Conservation (phyloP, 2,329 filamentous ascomycete species). For the Thelonectria rubi region DNA sequence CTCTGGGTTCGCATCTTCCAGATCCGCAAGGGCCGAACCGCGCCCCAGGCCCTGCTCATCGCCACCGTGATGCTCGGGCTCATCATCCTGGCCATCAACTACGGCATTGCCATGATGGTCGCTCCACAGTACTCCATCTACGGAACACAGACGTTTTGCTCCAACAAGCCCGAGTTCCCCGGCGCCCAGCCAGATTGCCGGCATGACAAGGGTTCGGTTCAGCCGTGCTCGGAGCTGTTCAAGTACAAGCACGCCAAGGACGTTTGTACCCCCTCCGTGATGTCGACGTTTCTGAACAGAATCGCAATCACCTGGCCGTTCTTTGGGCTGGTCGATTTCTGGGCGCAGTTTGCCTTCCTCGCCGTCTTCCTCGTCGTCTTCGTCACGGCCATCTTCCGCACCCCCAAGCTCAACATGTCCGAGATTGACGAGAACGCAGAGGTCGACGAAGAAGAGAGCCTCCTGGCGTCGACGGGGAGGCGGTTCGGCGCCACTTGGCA, state of each 20-base stretch:
- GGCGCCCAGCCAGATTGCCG: slow-evolving; percentile 80
- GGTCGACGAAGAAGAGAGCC: slow-evolving; percentile 90
- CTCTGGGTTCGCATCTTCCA: slow-evolving; percentile 94
- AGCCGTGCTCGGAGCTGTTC: slow-evolving; percentile 81
- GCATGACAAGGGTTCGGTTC: slow-evolving; percentile 74
- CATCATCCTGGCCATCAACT: slow-evolving; percentile 91
- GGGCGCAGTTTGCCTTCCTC: slow-evolving; percentile 94
- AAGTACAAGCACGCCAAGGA: slow-evolving; percentile 75
- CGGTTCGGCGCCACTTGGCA: slow-evolving; percentile 89
- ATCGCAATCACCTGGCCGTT: slow-evolving; percentile 94
- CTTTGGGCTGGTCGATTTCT: slow-evolving; percentile 92
- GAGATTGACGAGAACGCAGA: slow-evolving; percentile 90
- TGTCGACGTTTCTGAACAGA: slow-evolving; percentile 92
- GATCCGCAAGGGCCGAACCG: slow-evolving; percentile 87
- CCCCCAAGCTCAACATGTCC: slow-evolving; percentile 78
- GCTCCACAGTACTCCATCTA: slow-evolving; percentile 95
- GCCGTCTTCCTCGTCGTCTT: slow-evolving; percentile 85
- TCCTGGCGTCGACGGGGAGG: slow-evolving; percentile 83
- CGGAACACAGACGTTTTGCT: slow-evolving; percentile 93
- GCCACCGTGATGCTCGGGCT: slow-evolving; percentile 91
- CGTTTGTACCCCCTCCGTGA: slow-evolving; percentile 90
- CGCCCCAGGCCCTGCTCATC: slow-evolving; percentile 89
- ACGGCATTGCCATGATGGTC: slow-evolving; percentile 90
- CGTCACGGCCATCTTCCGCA: slow-evolving; percentile 79
- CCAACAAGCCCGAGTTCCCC: slow-evolving; percentile 69